Conservation (phyloP, 495 filamentous ascomycete species). For the Xeromyces bisporus region DNA sequence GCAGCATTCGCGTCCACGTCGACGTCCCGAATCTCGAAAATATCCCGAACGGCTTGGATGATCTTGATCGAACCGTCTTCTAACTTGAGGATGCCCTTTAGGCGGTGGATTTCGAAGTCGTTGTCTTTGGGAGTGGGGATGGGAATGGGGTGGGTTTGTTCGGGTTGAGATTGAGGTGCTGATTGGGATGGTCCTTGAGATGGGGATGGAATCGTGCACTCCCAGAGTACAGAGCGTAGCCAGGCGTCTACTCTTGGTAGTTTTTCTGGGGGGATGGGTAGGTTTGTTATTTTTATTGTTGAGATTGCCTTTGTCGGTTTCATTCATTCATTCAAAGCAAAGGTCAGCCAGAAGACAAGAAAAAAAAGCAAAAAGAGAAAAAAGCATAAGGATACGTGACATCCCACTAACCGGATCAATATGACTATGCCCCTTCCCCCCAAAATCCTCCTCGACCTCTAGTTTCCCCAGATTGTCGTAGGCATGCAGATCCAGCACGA, state of each 20-base stretch:
- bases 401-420: slow-evolving; percentile 64
- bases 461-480: slow-evolving; percentile 65
- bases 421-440: slow-evolving; percentile 54
- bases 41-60: slow-evolving; percentile 79
- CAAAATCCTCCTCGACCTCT: slow-evolving; percentile 29
- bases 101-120: slow-evolving; percentile 60
- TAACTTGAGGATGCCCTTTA: slow-evolving; percentile 60
- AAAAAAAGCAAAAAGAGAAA: no score
- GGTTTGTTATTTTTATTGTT: slow-evolving; percentile 54
- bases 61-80: slow-evolving; percentile 49
- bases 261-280: slow-evolving; percentile 33
- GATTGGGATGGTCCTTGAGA: slow-evolving; percentile 1
- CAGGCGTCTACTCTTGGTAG: slow-evolving; percentile 55
- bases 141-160: no score
- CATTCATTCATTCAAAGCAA: no score
- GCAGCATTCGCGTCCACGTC: slow-evolving; percentile 15
- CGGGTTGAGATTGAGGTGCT: slow-evolving; percentile 7
- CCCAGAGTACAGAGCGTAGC: slow-evolving; percentile 76
- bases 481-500: slow-evolving; percentile 79
- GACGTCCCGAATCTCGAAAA: slow-evolving; percentile 77
- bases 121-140: no score
- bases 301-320: slow-evolving; percentile 75
- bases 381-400: no score
- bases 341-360: no score
- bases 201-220: slow-evolving; percentile 40